A percentile compares a stretch with the other conserved stretches of the same genome.
phyloP scores from a whole-genome alignment of 345 rosid species.

The Brassica incana region DNA sequence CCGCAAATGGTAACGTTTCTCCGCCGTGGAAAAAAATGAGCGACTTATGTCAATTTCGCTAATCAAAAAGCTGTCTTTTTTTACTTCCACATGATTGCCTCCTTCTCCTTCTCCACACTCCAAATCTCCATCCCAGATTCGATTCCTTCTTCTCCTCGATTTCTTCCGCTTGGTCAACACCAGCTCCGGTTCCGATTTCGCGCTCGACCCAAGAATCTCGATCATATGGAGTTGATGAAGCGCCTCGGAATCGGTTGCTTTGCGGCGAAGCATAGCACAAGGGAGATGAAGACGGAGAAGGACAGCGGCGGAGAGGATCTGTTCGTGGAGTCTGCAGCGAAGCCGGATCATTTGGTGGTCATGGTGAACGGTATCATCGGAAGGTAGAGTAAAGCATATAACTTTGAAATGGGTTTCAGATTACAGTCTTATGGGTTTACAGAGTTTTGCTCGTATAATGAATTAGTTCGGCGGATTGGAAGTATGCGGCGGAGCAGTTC shows the following conservation, averaged over 20 bases:
- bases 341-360: conserved; percentile 73
- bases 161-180: conserved; percentile 17
- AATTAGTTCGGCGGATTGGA: conserved; percentile 85
- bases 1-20: conserved; percentile 25
- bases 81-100: conserved; percentile 50
- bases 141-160: conserved; percentile 18
- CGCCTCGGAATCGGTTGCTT: conserved; percentile 55
- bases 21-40: conserved; percentile 27
- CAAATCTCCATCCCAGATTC: conserved; percentile 25
- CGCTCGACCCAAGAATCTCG: conserved; percentile 22
- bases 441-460: background rate
- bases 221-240: conserved; percentile 46
- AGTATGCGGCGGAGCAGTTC: conserved; percentile 84
- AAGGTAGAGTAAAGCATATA: conserved; percentile 43
- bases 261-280: conserved; percentile 32
- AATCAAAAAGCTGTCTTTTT: background rate
- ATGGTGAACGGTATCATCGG: conserved; percentile 89
- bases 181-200: conserved; percentile 12
- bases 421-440: background rate
- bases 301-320: conserved; percentile 70
- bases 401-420: background rate
- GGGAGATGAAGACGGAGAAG: conserved; percentile 49
- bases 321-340: conserved; percentile 41
- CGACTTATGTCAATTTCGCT: background rate
- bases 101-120: conserved; percentile 29